Evolutionary conservation across 2,329 filamentous ascomycete species (phyloP), one percentile per base, ranked within the genome.

Genomic region (Cryphonectria japonica): DNA sequence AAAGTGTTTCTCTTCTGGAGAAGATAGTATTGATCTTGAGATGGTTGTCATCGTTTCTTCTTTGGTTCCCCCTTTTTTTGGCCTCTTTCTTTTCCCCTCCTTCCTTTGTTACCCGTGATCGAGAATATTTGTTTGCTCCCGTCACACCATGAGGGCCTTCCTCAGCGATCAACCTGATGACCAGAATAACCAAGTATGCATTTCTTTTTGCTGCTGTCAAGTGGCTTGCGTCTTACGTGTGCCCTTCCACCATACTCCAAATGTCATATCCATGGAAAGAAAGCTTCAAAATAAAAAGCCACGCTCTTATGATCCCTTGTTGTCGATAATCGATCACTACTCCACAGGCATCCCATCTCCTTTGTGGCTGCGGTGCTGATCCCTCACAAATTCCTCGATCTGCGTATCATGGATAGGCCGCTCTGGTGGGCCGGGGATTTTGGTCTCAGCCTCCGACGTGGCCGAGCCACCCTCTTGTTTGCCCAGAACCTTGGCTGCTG

Each of bases 301-400:
- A 37, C n/a, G 16, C 7, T 32, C 2, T 46, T 14, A 22, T 46
- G 16, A 46, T 52, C 19, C 7, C 8, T 8, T 32, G 26, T n/a
- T 5, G 6, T 22, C 37, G 9, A 19, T 2, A 32, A 6, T 14
- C 7, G 3, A 2, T 60, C 54, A 34, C 32, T 54, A n/a, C n/a
- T 57, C 67, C 32, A 22, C 59, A 22, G 13, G 37, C 34, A 26
- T 62, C 8, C 76, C 77, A 34, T 80, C 77, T 14, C 78, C 74
- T 41, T 75, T 79, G 72, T 82, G 83, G 77, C 85, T 87, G 54
- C 82, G 77, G 75, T 88, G 85, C 78, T 87, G 85, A 65, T 87
- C 85, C 66, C 84, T 80, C 43, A 88, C 78, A 71, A 88, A 88
- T 39, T 86, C 83, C 72, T 86, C 85, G 66, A 88, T 86, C 74